phyloP scores from a whole-genome alignment of 2,329 filamentous ascomycete genomes.

The Trichoderma hamatum region DNA sequence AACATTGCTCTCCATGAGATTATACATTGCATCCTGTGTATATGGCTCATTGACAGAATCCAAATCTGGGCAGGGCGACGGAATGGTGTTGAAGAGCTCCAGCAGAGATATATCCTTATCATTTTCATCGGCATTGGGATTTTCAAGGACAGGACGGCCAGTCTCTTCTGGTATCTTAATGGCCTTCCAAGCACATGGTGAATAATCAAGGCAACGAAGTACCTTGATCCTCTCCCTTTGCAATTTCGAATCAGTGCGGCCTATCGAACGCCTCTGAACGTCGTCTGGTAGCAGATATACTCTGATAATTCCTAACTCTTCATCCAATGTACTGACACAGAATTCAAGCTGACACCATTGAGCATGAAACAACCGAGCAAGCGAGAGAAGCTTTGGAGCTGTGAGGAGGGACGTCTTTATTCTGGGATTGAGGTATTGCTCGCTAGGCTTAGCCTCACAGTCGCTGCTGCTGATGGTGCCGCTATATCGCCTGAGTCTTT shows the following conservation, averaged over 20 bases:
- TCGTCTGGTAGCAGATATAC: constrained; percentile 70
- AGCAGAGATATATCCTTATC: constrained; percentile 60
- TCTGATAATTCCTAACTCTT: constrained; percentile 45
- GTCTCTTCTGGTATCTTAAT: constrained; percentile 20
- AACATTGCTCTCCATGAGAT: constrained; percentile 57
- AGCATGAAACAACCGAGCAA: constrained; percentile 38
- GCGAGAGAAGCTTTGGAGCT: constrained; percentile 14
- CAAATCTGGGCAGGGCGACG: constrained; percentile 65
- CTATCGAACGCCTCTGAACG: constrained; percentile 55
- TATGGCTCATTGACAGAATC: constrained; percentile 53
- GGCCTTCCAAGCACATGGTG: constrained; percentile 59
- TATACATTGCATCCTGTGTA: constrained; percentile 56
- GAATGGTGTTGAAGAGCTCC: constrained; percentile 72
- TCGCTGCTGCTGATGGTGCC: background rate
- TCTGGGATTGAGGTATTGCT: constrained; percentile 27
- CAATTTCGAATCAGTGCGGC: constrained; percentile 51
- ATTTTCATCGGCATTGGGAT: constrained; percentile 31
- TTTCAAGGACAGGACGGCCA: constrained; percentile 10
- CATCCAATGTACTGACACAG: constrained; percentile 30
- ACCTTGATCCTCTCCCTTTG: constrained; percentile 52
- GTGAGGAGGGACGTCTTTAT: constrained; percentile 36
- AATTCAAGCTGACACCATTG: constrained; percentile 53
- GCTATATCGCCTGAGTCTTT: background rate
- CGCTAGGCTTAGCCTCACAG: constrained; percentile 34
- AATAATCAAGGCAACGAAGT: constrained; percentile 59